Base-by-base conservation (phyloP, 2,329 filamentous ascomycete genomes). In the Ceratocystis eucalypticola region DNA sequence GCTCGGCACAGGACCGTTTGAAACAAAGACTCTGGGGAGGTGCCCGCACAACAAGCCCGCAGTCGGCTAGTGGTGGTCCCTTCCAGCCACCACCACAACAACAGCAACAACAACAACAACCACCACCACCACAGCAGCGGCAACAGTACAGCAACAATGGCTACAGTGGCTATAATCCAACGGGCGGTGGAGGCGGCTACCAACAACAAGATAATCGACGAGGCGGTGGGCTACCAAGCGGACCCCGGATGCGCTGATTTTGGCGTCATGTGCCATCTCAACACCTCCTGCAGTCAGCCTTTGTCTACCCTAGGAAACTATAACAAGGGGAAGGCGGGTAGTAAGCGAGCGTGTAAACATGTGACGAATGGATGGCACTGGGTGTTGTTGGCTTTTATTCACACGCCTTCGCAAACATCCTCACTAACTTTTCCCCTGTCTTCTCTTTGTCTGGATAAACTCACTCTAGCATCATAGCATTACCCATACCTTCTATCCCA, bases 1-100 rank as follows among this genome's bases (percentile, higher is more conserved):
- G 76, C 44, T 84, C 86, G 22, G 91, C 91, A 63, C 89, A 95
- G 76, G 89, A 96, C 71, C 81, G 89, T 70, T 78, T 96, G 71
- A 89, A 91, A 73, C 89, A 91, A 71, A 80, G 89, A 69, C 77
- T 96, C 59, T 91, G 91, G 80, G 85, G 83, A 37, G 80, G 80
- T 4, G 76, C 82, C 25, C 80, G 82, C 70, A 82, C 82, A 55
- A 78, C 79, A 61, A 87, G 84, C 69, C 83, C 84, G 7, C 77
- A 77, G 28, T 73, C 75, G 20, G 71, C 72, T 25, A 69, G 69
- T 46, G 69, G 71, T 48, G 70, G 69, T 2, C 79, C 80, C 5
- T 82, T 80, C 68, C 77, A 80, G 67, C 79, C 80, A 53, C 77
- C 79, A 22, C 28, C 70, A 70, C n/a, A 80, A 53, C 77, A 79